A percentile compares a stretch with the other conserved stretches of the same genome.
Evolutionary conservation across 2,329 filamentous ascomycete genomes (phyloP).

Genomic region (Apiospora marii): DNA sequence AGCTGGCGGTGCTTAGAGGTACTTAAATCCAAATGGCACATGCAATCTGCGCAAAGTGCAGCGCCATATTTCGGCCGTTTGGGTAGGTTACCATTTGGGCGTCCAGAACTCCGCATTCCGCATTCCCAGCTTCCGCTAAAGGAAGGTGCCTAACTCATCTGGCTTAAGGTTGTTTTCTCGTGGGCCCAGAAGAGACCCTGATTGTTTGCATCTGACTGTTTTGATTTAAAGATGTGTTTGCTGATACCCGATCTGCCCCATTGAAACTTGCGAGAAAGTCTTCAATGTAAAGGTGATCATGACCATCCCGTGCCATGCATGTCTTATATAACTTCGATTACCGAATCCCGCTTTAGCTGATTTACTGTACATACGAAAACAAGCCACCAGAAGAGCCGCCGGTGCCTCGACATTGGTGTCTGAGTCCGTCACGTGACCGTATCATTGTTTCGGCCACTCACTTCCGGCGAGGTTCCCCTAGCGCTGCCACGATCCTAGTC

Average conservation of each 20-base stretch:
- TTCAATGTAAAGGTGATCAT: not conserved
- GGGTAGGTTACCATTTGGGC: not conserved
- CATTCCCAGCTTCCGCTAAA: constrained; percentile 8
- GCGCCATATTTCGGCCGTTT: not conserved
- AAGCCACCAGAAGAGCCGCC: too few species aligned
- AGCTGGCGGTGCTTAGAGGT: constrained; percentile 3
- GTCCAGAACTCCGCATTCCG: not conserved
- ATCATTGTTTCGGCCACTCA: not conserved
- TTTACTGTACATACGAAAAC: too few species aligned
- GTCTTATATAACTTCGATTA: not conserved
- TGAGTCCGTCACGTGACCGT: not conserved
- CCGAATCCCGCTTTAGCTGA: too few species aligned
- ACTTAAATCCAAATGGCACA: constrained; percentile 8
- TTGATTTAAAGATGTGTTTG: not conserved
- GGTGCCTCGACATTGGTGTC: not conserved
- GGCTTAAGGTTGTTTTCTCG: constrained; percentile 8
- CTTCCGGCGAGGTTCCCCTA: not conserved
- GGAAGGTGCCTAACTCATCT: constrained; percentile 10
- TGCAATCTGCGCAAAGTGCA: not conserved
- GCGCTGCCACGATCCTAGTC: not conserved
- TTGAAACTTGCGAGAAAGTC: not conserved
- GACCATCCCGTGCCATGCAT: not conserved
- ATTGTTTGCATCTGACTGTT: not conserved
- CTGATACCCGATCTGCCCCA: not conserved
- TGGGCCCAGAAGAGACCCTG: not conserved